Evolutionary conservation across 2,329 filamentous ascomycete genomes (phyloP), one percentile per base, ranked within the genome.

Genomic region (Colletotrichum sidae): DNA sequence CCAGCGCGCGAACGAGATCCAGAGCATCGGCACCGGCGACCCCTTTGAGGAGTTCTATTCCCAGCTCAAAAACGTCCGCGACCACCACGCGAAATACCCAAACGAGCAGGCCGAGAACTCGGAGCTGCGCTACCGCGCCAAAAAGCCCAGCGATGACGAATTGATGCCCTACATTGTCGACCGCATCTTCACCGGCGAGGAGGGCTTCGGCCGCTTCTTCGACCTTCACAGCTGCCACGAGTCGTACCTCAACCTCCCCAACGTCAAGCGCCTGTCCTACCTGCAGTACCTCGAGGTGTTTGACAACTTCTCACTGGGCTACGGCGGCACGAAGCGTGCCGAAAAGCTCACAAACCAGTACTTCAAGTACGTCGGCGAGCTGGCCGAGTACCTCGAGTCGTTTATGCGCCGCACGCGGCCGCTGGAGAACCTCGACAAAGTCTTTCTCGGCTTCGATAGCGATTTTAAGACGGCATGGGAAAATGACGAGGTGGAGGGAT

Each of bases 101-200:
- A 96, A 97, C 79, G 93, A 97, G 76, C 93, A 92, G 37, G 92
- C 97, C 52, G 96, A 99, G 78, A 97, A 98, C 72, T 88, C 97
- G 12, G 96, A 99, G 80, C 88, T 91, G 70, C 92, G 94, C 41
- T 99, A 99, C 82, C 93, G 94, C 77, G 86, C 80, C 50, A 85
- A 89, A 74, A 87, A 86, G 63, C 81, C 85, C 46, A 86, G 84
- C 11, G 88, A 89, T 47, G 90, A 91, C 69, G 87, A 91, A 51
- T 81, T 84, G 1, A 78, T 87, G 60, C 84, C 86, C 4, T 88
- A 87, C 47, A 88, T 94, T 56, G 90, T 97, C 52, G 95, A 98
- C 74, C 89, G 88, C 63, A 91, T 98, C 83, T 99, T 99, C 78
- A 97, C 94, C 0, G 96, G 96, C 67, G 96, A 99, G 78, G 96